phyloP scores from a whole-genome alignment of 805 yeast genomes.

The Starmerella kuoi region DNA sequence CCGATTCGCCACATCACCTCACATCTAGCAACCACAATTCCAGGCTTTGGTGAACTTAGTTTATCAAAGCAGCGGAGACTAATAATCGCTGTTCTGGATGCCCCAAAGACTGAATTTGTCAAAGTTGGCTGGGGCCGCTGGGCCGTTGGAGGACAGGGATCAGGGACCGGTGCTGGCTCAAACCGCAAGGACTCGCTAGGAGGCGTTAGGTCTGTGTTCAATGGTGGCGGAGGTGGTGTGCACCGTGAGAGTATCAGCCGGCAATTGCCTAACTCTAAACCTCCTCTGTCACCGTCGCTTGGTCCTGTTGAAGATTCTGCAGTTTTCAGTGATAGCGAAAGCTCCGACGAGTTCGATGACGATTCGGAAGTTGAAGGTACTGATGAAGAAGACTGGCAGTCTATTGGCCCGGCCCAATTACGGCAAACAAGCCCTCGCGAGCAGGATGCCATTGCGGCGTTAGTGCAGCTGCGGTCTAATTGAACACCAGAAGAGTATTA shows the following conservation, averaged over 20 bases:
- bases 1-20: constrained; percentile 84
- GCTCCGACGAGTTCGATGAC: constrained; percentile 27
- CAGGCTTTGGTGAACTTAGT: constrained; percentile 66
- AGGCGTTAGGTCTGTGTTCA: not conserved
- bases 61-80: constrained; percentile 80
- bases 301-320: constrained; percentile 18
- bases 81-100: constrained; percentile 79
- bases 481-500: too few species aligned
- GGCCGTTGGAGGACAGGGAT: constrained; percentile 58
- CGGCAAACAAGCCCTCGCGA: constrained; percentile 28
- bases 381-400: constrained; percentile 95
- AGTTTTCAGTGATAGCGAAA: constrained; percentile 22
- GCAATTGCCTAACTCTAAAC: constrained; percentile 22
- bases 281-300: constrained; percentile 29
- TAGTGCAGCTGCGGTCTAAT: constrained; percentile 42
- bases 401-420: constrained; percentile 68
- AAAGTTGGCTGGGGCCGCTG: constrained; percentile 98
- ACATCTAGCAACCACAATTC: constrained; percentile 60
- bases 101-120: constrained; percentile 58
- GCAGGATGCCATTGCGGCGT: constrained; percentile 53
- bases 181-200: constrained; percentile 26
- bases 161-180: constrained; percentile 30
- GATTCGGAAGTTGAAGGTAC: constrained; percentile 38
- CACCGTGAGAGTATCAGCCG: constrained; percentile 22
- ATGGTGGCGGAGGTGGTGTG: not conserved